Percentiles rank a stretch among this genome's conserved stretches.
Conservation (phyloP, 345 rosid species). For the Clausena lansium region DNA sequence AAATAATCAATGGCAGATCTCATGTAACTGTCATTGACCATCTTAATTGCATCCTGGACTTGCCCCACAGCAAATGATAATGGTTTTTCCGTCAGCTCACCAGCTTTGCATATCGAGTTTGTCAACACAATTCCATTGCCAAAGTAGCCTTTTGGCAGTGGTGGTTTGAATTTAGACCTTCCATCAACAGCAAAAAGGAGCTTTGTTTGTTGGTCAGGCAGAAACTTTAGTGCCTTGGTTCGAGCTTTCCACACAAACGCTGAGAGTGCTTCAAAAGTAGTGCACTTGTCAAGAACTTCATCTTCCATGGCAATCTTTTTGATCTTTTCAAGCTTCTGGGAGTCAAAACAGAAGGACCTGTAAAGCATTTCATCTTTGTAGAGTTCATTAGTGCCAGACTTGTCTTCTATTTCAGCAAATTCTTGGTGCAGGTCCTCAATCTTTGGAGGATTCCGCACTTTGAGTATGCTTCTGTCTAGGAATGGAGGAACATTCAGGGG, state of each 20-base stretch:
- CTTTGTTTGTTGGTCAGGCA: conserved; percentile 63
- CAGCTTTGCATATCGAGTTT: conserved; percentile 62
- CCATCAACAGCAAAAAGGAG: conserved; percentile 92
- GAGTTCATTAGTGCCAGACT: conserved; percentile 41
- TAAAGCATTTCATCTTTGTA: conserved; percentile 55
- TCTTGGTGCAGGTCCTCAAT: conserved; percentile 60
- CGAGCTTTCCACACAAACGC: conserved; percentile 88
- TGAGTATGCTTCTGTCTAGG: conserved; percentile 54
- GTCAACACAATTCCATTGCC: conserved; percentile 90
- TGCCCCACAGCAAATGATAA: conserved; percentile 57
- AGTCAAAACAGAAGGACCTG: conserved; percentile 69
- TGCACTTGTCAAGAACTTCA: conserved; percentile 50
- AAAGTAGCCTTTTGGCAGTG: conserved; percentile 78
- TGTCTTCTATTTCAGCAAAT: conserved; percentile 64
- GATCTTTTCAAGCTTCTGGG: conserved; percentile 62
- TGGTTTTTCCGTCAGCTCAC: conserved; percentile 60
- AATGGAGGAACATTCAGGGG: conserved; percentile 57
- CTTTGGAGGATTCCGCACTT: conserved; percentile 53
- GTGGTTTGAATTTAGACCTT: conserved; percentile 70
- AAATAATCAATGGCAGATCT: conserved; percentile 95
- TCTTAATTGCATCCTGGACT: conserved; percentile 66
- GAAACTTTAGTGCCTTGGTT: conserved; percentile 65
- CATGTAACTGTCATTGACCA: conserved; percentile 82
- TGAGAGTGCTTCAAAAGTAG: conserved; percentile 76
- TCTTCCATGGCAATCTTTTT: conserved; percentile 55